Conservation (phyloP, 2,329 filamentous ascomycete genomes). For the Alternaria solani region DNA sequence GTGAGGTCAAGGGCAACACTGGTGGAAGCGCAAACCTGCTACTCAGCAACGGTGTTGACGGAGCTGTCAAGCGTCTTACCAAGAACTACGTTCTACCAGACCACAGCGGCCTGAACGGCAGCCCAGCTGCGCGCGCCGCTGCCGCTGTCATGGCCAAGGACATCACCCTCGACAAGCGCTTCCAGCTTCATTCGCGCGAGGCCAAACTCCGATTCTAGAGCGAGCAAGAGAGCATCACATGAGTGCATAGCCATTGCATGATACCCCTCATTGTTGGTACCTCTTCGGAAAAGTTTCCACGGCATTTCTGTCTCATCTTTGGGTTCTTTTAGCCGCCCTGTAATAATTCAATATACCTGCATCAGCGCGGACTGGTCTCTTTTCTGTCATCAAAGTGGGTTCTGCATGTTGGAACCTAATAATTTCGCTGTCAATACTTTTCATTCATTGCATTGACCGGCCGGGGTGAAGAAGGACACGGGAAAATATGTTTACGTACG, state of each 20-base stretch:
- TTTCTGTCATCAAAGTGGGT: constrained; percentile 13
- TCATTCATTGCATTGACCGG: constrained; percentile 29
- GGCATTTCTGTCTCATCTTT: constrained; percentile 25
- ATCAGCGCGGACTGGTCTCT: constrained; percentile 27
- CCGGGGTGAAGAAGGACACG: constrained; percentile 3
- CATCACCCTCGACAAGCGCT: constrained; percentile 35
- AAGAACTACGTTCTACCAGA: constrained; percentile 45
- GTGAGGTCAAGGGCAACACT: constrained; percentile 39
- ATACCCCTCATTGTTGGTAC: constrained; percentile 33
- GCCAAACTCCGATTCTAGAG: constrained; percentile 41
- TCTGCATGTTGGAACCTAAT: constrained; percentile 26
- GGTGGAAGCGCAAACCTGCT: constrained; percentile 43
- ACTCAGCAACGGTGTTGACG: constrained; percentile 51
- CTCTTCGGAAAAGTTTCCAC: constrained; percentile 12
- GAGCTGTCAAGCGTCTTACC: constrained; percentile 32
- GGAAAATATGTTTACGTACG: background rate
- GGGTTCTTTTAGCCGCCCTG: constrained; percentile 8
- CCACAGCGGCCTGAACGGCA: constrained; percentile 28
- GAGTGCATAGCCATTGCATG: constrained; percentile 25
- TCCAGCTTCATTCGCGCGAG: constrained; percentile 39
- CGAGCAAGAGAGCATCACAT: constrained; percentile 9
- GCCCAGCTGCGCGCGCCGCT: constrained; percentile 42
- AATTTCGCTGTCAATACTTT: constrained; percentile 40
- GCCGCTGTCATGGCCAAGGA: constrained; percentile 21
- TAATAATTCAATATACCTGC: constrained; percentile 27